Evolutionary conservation across 352 stramenopile genomes (phyloP), one percentile per base, ranked within the genome.

Genomic region (Phytophthora europaea): DNA sequence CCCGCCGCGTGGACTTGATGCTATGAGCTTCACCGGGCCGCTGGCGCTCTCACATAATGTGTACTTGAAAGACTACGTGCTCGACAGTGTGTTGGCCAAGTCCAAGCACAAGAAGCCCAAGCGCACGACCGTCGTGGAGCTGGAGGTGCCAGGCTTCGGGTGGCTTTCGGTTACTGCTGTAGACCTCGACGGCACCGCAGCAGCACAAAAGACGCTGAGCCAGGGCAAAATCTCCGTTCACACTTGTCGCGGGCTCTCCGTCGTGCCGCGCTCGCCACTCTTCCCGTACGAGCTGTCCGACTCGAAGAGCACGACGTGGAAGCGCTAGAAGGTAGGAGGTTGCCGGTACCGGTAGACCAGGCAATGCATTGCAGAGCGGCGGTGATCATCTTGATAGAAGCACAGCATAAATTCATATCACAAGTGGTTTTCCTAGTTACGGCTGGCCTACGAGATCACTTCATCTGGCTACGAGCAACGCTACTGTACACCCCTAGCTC

Each of bases 241-340:
- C 58, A 91, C 87, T 10, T 94, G 85, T 47, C 79, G 84, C 22
- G 88, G 89, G 1, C 66, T 96, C 23, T 74, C 78, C 0, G 85
- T 94, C 43, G 62, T 79, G 13, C 83, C 87, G 7, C 88, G 89
- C 18, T 34, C 75, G 43, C 85, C 89, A 40, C 77, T 96, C 9
- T 95, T 95, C 64, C 89, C 89, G 16, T 95, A 83, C 62, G 89
- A 96, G 67, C 75, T 96, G 72, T 95, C 89, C 9, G 79, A 75
- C 20, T 93, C 88, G 3, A 96, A 93, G 72, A 94, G 82, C 72
- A 54, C 81, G 33, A 81, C 76, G 47, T 96, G 89, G 89, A 94
- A 96, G 70, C 82, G 78, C 45, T 93, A 86, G 64, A 59, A 45
- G 4, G 38, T 31, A 31, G 26, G 26, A 31, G 26, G 26, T 7